Conservation (phyloP, 1,139 yeast genomes). For the Zygosaccharomyces sapae region DNA sequence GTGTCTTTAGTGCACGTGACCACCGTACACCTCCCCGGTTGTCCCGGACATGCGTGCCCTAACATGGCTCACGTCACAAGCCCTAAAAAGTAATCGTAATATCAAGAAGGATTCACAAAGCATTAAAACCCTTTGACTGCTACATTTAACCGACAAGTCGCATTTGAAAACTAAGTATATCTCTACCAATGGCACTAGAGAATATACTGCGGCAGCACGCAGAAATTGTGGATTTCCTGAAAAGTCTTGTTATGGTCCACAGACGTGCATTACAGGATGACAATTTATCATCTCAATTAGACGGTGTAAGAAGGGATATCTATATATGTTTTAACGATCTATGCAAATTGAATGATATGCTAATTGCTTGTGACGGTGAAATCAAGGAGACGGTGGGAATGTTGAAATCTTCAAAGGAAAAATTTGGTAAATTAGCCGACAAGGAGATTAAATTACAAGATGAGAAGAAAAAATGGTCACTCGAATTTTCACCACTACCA, state of each 20-base stretch:
- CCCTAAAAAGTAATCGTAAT: slow-evolving; percentile 1
- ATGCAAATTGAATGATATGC: slow-evolving; percentile 23
- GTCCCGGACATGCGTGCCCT: background rate
- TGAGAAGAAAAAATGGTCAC: slow-evolving; percentile 19
- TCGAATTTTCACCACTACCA: background rate
- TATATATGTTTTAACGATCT: slow-evolving; percentile 29
- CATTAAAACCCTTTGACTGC: too few relatives aligned
- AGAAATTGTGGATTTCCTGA: slow-evolving; percentile 23
- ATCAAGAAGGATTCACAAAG: slow-evolving; percentile 4
- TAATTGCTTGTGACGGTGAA: slow-evolving; percentile 29
- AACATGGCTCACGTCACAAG: background rate
- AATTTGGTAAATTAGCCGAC: slow-evolving; percentile 15
- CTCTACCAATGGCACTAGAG: slow-evolving; percentile 22
- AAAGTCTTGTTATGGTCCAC: slow-evolving; percentile 23
- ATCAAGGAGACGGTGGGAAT: slow-evolving; percentile 21
- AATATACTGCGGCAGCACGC: slow-evolving; percentile 25
- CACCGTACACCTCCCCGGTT: background rate
- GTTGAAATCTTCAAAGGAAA: slow-evolving; percentile 16
- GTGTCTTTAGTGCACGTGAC: too few relatives aligned
- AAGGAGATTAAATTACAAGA: slow-evolving; percentile 13
- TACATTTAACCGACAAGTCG: too few relatives aligned
- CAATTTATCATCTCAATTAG: slow-evolving; percentile 16
- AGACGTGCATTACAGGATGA: slow-evolving; percentile 22
- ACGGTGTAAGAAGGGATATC: slow-evolving; percentile 28
- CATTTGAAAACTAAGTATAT: too few relatives aligned